These are phyloP conservation scores for Ilex aquifolium DNA, from an alignment of 257 asterid species.

Conservation along the genomic window DNA sequence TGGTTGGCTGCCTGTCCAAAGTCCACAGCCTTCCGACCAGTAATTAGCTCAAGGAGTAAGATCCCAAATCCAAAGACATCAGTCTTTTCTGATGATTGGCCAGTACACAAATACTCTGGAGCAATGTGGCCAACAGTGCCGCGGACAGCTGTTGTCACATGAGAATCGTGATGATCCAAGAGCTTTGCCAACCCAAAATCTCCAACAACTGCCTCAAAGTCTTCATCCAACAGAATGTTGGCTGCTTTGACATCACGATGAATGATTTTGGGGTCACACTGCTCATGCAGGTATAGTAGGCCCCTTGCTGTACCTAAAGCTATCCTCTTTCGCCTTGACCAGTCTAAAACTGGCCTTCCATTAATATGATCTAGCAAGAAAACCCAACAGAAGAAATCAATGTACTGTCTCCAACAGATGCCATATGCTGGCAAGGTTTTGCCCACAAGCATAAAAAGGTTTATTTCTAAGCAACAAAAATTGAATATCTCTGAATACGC, in stretches of 20 bases:
- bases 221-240: constrained; percentile 85
- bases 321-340: constrained; percentile 71
- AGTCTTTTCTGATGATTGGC: constrained; percentile 92
- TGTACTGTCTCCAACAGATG: no score
- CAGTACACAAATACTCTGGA: constrained; percentile 79
- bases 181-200: constrained; percentile 95
- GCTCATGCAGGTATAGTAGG: constrained; percentile 82
- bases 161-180: constrained; percentile 83
- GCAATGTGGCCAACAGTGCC: constrained; percentile 98
- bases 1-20: constrained; percentile 78
- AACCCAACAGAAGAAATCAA: not conserved
- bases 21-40: constrained; percentile 87
- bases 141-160: constrained; percentile 92
- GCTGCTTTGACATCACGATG: constrained; percentile 98
- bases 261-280: constrained; percentile 85
- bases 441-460: no score
- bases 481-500: no score
- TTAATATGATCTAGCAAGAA: constrained; percentile 45
- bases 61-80: constrained; percentile 89
- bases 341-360: constrained; percentile 79
- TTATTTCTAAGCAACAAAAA: no score
- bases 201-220: constrained; percentile 93
- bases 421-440: no score
- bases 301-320: constrained; percentile 93
- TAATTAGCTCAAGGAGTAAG: constrained; percentile 81